Conservation (phyloP, 371 early-diverging fungal genomes). For the Apophysomyces trapeziformis region DNA sequence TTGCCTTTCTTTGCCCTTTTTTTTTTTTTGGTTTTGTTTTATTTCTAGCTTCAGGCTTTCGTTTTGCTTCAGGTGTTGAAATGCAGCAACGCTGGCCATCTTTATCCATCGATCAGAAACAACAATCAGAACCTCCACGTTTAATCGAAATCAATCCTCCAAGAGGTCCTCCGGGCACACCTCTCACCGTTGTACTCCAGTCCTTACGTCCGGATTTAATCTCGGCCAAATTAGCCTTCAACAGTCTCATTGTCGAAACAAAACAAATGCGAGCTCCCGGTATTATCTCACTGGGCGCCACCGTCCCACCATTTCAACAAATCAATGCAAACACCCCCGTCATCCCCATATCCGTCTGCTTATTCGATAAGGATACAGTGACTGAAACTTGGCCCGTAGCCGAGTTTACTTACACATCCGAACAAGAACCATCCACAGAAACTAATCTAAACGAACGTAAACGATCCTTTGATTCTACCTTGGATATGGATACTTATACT, state of each 20-base stretch:
- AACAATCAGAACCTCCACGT: neutral
- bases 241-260: conserved; percentile 37
- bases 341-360: conserved; percentile 33
- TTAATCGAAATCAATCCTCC: conserved; percentile 14
- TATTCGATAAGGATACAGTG: conserved; percentile 28
- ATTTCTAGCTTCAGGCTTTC: conserved; percentile 2
- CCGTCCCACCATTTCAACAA: conserved; percentile 25
- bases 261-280: conserved; percentile 36
- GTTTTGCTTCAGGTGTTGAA: neutral
- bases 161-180: conserved; percentile 18
- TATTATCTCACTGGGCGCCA: conserved; percentile 34
- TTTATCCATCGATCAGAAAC: neutral
- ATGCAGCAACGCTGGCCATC: conserved; percentile 4
- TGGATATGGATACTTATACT: neutral
- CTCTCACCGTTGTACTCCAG: conserved; percentile 23
- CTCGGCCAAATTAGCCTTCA: conserved; percentile 35
- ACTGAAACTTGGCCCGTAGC: conserved; percentile 33
- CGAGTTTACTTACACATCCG: conserved; percentile 30
- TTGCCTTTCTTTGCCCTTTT: too few relatives aligned
- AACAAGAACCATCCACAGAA: neutral
- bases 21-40: too few relatives aligned
- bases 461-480: neutral
- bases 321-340: conserved; percentile 17
- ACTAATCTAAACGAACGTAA: neutral
- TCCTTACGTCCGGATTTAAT: neutral